phyloP scores from a whole-genome alignment of 306 rosid genomes.

The Luffa acutangula region DNA sequence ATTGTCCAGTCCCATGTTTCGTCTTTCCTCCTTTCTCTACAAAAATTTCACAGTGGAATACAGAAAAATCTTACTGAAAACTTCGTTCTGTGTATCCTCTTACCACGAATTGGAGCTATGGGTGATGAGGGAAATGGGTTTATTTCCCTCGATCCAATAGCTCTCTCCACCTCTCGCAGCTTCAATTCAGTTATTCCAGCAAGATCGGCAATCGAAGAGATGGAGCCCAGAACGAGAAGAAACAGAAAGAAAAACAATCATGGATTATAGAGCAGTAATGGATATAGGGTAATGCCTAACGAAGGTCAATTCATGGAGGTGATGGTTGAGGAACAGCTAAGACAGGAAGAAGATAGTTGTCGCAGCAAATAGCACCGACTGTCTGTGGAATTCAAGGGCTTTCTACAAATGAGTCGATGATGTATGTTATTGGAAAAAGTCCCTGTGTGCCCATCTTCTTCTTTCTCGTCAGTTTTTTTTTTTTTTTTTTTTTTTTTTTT shows the following conservation, averaged over 20 bases:
- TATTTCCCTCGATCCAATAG: not conserved
- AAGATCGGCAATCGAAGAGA: not conserved
- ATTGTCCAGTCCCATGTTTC: slow-evolving; percentile 49
- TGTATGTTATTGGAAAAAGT: not conserved
- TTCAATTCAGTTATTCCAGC: not conserved
- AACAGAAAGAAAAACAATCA: not conserved
- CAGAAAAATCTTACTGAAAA: not conserved
- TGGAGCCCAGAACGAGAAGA: not conserved
- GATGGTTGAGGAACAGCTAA: slow-evolving; percentile 3
- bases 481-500: too few species aligned
- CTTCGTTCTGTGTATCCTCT: not conserved
- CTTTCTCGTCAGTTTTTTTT: too few species aligned
- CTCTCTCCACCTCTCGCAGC: not conserved
- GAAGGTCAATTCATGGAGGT: not conserved
- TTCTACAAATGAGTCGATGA: not conserved
- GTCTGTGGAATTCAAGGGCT: not conserved
- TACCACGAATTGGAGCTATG: not conserved
- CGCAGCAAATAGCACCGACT: slow-evolving; percentile 1
- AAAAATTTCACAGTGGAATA: not conserved
- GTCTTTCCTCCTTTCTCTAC: not conserved
- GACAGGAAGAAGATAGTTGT: not conserved
- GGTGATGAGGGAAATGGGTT: not conserved
- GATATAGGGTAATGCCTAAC: not conserved
- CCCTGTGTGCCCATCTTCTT: too few species aligned
- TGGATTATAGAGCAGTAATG: not conserved